Percentiles rank a stretch among this genome's conserved stretches.
Evolutionary conservation across 2,329 filamentous ascomycete genomes (phyloP).

Genomic region (Arthrobotrys iridis): DNA sequence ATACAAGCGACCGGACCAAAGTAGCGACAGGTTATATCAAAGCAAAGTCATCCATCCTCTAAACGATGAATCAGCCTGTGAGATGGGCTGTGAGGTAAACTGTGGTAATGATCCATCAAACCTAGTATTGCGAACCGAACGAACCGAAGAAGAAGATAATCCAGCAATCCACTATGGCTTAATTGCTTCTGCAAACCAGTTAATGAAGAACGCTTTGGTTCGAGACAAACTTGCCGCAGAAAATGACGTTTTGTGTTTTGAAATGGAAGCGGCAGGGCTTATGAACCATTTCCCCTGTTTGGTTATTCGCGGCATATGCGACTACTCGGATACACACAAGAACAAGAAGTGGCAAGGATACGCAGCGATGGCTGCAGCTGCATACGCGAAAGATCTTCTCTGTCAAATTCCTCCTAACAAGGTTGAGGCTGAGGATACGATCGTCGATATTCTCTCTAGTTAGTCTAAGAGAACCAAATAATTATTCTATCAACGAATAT

Average conservation of each 20-base stretch:
- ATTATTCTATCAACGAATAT: too few species aligned
- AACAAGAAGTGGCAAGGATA: constrained; percentile 12
- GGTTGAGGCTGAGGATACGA: not conserved
- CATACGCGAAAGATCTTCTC: constrained; percentile 2
- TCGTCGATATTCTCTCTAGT: not conserved
- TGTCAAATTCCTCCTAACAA: not conserved
- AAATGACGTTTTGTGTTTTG: not conserved
- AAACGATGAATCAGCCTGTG: not conserved
- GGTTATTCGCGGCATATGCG: constrained; percentile 4
- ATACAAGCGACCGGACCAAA: constrained; percentile 57
- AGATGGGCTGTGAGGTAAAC: too few species aligned
- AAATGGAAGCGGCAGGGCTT: too few species aligned
- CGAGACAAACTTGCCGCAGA: constrained; percentile 13
- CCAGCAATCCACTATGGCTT: not conserved
- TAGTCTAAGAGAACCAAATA: too few species aligned
- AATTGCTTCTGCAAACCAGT: constrained; percentile 13
- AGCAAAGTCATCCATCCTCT: constrained; percentile 14
- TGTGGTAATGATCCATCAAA: constrained; percentile 23
- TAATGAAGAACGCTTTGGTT: constrained; percentile 15
- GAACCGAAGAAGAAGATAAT: not conserved
- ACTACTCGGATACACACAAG: constrained; percentile 15
- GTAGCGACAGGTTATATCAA: constrained; percentile 59
- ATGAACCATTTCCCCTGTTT: not conserved
- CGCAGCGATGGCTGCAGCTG: not conserved
- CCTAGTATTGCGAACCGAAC: constrained; percentile 53